These are phyloP conservation scores for Filobasidium wieringae DNA, from an alignment of 768 basidiomycete genomes.

Conservation along the genomic window DNA sequence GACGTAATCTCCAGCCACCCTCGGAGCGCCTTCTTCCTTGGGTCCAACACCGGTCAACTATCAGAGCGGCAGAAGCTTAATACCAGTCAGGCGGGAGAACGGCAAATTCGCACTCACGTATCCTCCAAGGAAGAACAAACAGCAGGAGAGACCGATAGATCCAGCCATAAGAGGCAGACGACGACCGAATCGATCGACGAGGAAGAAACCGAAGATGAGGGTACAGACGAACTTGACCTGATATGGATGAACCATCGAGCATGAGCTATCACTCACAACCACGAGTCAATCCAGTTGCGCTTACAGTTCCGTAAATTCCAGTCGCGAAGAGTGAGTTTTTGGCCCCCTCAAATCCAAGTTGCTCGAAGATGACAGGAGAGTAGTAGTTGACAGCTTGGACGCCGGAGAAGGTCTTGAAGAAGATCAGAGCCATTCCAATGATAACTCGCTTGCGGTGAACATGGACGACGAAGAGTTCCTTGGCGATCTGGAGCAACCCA, in stretches of 20 bases:
- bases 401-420: slow-evolving; percentile 14
- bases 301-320: slow-evolving; percentile 26
- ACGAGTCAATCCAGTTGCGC: too few species aligned
- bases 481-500: slow-evolving; percentile 18
- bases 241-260: too few species aligned
- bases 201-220: slow-evolving; percentile 18
- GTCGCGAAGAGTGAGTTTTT: slow-evolving; percentile 25
- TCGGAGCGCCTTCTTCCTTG: slow-evolving; percentile 3
- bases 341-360: slow-evolving; percentile 22
- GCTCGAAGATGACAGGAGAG: slow-evolving; percentile 24
- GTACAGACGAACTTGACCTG: slow-evolving; percentile 22
- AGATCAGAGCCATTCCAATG: slow-evolving; percentile 17
- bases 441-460: slow-evolving; percentile 16
- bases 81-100: neutral
- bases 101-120: slow-evolving; percentile 20
- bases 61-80: neutral
- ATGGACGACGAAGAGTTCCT: slow-evolving; percentile 22
- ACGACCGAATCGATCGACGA: slow-evolving; percentile 28
- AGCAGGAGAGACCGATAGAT: slow-evolving; percentile 18
- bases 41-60: slow-evolving; percentile 16
- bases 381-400: slow-evolving; percentile 25
- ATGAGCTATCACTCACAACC: too few species aligned
- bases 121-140: slow-evolving; percentile 19
- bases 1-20: slow-evolving; percentile 8
- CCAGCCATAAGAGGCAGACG: slow-evolving; percentile 20